Conservation (phyloP, 495 filamentous ascomycete species). For the Cercophora sp. region DNA sequence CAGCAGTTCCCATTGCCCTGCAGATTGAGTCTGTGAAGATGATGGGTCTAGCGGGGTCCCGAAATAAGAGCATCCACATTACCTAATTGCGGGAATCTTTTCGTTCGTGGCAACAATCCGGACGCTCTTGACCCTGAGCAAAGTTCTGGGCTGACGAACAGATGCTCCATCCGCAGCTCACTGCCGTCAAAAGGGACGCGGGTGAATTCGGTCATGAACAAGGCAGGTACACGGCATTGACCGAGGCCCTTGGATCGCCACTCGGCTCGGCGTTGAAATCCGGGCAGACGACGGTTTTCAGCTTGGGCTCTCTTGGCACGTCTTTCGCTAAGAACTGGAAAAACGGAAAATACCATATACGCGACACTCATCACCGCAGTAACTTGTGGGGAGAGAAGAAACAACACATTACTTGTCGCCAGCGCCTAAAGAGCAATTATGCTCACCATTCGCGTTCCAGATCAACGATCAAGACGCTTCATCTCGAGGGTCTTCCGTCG, state of each 20-base stretch:
- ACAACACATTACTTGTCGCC: too few species aligned
- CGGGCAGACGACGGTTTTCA: neutral
- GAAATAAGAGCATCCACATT: conserved; percentile 2
- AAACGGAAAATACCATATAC: neutral
- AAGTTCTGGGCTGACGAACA: too few species aligned
- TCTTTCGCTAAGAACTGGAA: neutral
- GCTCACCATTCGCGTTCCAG: too few species aligned
- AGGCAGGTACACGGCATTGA: conserved; percentile 7
- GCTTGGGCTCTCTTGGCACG: neutral
- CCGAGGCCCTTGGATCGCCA: conserved; percentile 6
- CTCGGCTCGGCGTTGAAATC: conserved; percentile 4
- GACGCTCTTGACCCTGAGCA: too few species aligned
- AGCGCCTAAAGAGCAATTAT: too few species aligned
- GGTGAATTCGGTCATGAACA: neutral
- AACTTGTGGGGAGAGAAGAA: too few species aligned
- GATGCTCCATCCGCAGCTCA: too few species aligned
- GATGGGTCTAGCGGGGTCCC: neutral
- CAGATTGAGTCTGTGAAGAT: neutral
- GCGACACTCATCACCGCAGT: neutral
- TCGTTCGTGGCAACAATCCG: neutral
- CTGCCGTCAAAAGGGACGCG: neutral
- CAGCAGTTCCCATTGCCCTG: conserved; percentile 1
- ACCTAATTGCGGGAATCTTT: neutral
- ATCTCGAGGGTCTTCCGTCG: too few species aligned
- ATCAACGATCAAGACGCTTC: too few species aligned